These are phyloP conservation scores for Phyllosticta ampelicida DNA, from an alignment of 2,329 filamentous ascomycete genomes.

Conservation along the genomic window DNA sequence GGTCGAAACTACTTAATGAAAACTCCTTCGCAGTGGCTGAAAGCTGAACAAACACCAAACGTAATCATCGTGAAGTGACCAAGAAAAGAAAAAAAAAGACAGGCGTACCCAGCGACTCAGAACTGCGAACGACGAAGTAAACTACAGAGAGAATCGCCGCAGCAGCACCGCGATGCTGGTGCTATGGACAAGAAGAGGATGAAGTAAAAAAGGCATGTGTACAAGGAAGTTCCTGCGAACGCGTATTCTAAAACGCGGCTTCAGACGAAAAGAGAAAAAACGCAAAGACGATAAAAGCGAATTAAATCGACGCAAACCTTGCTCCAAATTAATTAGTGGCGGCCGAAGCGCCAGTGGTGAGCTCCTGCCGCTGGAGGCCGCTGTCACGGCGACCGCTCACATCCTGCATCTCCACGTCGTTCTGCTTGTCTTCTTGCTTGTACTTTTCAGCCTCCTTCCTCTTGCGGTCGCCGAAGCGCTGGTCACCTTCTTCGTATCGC, in stretches of 20 bases:
- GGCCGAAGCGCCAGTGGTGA: background rate
- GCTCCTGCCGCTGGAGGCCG: background rate
- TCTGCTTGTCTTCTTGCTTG: slow-evolving; percentile 37
- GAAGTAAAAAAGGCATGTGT: background rate
- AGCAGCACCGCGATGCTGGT: background rate
- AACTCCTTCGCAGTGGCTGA: no score
- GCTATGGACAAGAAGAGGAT: background rate
- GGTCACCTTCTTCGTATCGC: slow-evolving; percentile 67
- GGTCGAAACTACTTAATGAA: no score
- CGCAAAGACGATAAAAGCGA: background rate
- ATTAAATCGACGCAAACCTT: background rate
- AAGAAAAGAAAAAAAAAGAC: no score
- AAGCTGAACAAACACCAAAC: no score
- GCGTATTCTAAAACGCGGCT: background rate
- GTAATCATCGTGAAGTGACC: no score
- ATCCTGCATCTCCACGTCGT: slow-evolving; percentile 61
- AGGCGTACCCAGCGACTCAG: no score
- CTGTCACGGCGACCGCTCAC: slow-evolving; percentile 11
- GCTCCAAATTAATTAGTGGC: background rate
- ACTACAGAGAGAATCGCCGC: no score
- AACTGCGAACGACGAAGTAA: no score
- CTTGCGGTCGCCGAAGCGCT: slow-evolving; percentile 59
- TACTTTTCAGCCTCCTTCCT: slow-evolving; percentile 37
- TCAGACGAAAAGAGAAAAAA: background rate
- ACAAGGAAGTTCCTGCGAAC: background rate